Base-by-base conservation (phyloP, 768 basidiomycete genomes). In the Lactifluus subvellereus region DNA sequence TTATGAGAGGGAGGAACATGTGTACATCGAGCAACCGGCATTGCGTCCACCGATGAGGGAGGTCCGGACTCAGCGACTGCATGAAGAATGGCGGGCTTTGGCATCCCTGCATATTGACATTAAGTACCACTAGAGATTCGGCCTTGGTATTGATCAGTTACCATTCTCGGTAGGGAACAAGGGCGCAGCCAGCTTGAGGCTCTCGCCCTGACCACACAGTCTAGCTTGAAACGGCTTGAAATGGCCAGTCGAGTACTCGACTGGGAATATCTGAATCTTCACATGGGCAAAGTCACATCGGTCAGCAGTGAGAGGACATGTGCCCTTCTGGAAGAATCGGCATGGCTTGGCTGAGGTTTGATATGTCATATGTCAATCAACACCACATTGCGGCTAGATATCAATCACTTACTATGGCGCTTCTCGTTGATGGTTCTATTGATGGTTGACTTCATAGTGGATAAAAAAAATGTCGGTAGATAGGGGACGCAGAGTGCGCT, bases 201-300 rank as follows among this genome's bases (percentile, higher is more conserved):
- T 27, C 42, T 57, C 59, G 35, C 48, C 47, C 14, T 51, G 14
- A 22, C 52, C 50, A 54, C 54, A 57, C 32, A 52, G 42, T 32
- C 35, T 35, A 11, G 42, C 43, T 13, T 48, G 55, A 38, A 30
- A 14, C 2, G 40, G 49, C 33, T 37, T 59, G 54, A 38, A 43
- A 22, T 45, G 48, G 33, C 37, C 51, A 4, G 47, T n/a, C 7
- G 60, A 48, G 45, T 56, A 61, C 57, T 48, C 55, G 49, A 57
- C 58, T 4, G 60, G 67, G 10, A 52, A 54, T 37, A 59, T 56
- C 18, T 47, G 53, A 10, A 62, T 50, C 57, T 59, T 67, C 32
- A 67, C 58, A 40, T 67, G 67, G 13, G 67, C 64, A 55, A 67
- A 67, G 51, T 66, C 61, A 43, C 67, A 67, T 20, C 50, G 65